Conservation (phyloP, 306 rosid species). For the Urtica urens region DNA sequence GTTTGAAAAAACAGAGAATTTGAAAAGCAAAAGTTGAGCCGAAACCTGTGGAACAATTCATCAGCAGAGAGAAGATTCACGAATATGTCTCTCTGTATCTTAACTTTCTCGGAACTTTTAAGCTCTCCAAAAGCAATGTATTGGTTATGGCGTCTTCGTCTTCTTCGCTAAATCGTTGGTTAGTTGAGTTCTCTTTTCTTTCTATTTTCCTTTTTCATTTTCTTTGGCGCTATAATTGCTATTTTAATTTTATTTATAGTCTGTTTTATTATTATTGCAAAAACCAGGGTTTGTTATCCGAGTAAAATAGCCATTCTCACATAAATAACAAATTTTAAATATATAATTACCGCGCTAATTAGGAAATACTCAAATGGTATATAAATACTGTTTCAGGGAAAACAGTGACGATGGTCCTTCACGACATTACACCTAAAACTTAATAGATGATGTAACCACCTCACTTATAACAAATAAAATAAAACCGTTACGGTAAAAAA, state of each 20-base stretch:
- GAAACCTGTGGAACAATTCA: not conserved
- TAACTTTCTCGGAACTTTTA: not conserved
- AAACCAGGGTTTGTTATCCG: not conserved
- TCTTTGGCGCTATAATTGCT: constrained; percentile 8
- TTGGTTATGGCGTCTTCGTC: constrained; percentile 61
- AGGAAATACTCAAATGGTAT: not conserved
- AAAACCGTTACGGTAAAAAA: too few relatives aligned
- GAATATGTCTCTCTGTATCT: not conserved
- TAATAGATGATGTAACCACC: constrained; percentile 20
- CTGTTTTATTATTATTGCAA: not conserved
- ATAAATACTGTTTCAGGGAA: too few relatives aligned
- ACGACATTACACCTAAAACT: constrained; percentile 1
- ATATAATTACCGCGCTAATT: constrained; percentile 23
- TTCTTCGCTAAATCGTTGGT: too few relatives aligned
- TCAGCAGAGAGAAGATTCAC: not conserved
- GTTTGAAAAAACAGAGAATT: not conserved
- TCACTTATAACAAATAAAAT: not conserved
- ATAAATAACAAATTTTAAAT: not conserved
- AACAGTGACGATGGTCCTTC: constrained; percentile 39
- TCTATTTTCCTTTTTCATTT: constrained; percentile 15
- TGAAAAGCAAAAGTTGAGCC: not conserved
- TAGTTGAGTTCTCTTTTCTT: constrained; percentile 37
- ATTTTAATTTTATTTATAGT: not conserved
- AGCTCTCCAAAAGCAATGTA: not conserved
- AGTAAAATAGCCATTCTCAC: too few relatives aligned